These are phyloP conservation scores for Vicia faba DNA, from an alignment of 306 rosid species.

Conservation along the genomic window DNA sequence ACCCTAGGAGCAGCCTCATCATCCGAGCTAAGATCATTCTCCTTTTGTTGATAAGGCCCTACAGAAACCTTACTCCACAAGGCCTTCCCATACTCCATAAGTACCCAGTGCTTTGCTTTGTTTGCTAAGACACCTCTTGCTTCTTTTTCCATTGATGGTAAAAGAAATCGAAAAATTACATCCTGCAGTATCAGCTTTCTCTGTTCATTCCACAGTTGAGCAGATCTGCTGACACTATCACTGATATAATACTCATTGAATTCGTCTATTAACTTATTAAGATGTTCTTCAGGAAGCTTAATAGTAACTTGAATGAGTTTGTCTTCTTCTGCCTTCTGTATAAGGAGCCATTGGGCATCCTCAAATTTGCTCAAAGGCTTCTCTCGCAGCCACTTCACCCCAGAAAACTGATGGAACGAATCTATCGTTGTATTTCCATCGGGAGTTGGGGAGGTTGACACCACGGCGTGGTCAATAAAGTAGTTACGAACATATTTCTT, in stretches of 20 bases:
- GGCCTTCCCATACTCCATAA: conserved; percentile 80
- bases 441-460: conserved; percentile 84
- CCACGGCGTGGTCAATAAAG: conserved; percentile 81
- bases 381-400: conserved; percentile 89
- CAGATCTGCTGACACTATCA: conserved; percentile 96
- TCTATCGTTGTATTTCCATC: conserved; percentile 79
- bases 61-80: conserved; percentile 91
- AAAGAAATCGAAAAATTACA: conserved; percentile 80
- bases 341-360: conserved; percentile 97
- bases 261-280: conserved; percentile 70
- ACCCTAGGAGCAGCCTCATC: conserved; percentile 97
- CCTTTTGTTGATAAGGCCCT: conserved; percentile 93
- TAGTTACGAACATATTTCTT: conserved; percentile 87
- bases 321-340: conserved; percentile 96
- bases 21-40: conserved; percentile 75
- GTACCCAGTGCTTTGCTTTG: conserved; percentile 82
- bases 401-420: conserved; percentile 84
- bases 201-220: conserved; percentile 98
- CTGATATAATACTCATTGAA: conserved; percentile 90
- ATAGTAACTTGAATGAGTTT: conserved; percentile 88
- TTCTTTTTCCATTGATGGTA: conserved; percentile 95
- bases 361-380: conserved; percentile 84
- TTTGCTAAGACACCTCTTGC: conserved; percentile 76
- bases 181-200: conserved; percentile 85
- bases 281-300: conserved; percentile 77